Evolutionary conservation across 2,329 filamentous ascomycete genomes (phyloP), one percentile per base, ranked within the genome.

Genomic region (Colletotrichum plurivorum): DNA sequence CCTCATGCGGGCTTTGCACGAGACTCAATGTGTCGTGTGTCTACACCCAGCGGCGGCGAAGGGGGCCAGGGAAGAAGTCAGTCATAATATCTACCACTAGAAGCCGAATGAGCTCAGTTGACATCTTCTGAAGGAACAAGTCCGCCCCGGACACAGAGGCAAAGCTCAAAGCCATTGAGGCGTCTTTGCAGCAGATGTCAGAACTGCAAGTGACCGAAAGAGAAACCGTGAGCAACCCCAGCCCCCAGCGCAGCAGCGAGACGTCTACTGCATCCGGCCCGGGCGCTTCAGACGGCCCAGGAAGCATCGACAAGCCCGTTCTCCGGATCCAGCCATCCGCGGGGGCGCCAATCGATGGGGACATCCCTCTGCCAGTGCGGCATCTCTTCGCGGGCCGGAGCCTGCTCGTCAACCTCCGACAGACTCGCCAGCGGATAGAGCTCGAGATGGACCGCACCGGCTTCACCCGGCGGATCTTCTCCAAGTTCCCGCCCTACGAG

Each of bases 31-130:
- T 70, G 10, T n/a, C 54, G 1, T 71, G 69, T 36, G 27, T 67
- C 13, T 71, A 71, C 16, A 51, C 53, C 5, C 60, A 66, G 15
- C 52, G 58, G 27, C 58, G 43, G n/a, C 69, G 63, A 41, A 58
- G 69, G 36, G 69, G 69, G 6, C 67, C 67, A 8, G 69, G 69
- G 5, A 60, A 59, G 36, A 67, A 62, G 69, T 70, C 6, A 53
- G 65, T n/a, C 16, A 16, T n/a, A 6, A 8, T 25, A 10, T 31
- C 9, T 2, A 5, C 18, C 6, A 8, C n/a, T 3, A 8, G 20
- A 1, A 12, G 12, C 25, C 18, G n/a, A 15, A 13, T 20, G 39
- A 6, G 20, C 2, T 16, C 31, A 36, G 41, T 43, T 68, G 16
- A 65, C 53, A 13, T 39, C 4, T 10, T 8, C 20, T 12, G 16